Conservation (phyloP, 305 asterid genomes). For the Solanum chacoense region DNA sequence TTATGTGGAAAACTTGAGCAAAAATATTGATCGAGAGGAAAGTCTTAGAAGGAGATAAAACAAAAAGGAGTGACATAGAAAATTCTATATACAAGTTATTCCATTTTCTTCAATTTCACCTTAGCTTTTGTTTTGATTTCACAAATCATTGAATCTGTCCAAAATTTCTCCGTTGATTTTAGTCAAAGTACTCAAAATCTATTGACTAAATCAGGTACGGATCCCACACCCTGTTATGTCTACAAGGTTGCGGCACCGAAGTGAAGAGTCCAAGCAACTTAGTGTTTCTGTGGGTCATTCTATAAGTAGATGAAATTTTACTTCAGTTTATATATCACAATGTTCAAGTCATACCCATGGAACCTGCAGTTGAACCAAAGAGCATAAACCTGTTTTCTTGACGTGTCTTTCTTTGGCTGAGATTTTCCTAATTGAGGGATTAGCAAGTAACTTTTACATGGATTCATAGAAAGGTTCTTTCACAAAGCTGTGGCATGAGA, state of each 20-base stretch:
- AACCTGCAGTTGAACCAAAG: neutral
- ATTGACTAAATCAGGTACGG: neutral
- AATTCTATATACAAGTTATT: neutral
- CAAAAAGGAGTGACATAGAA: neutral
- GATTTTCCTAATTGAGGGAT: neutral
- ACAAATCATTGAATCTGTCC: neutral
- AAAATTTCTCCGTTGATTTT: neutral
- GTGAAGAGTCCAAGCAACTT: neutral
- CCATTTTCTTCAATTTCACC: neutral
- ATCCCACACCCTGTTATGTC: neutral
- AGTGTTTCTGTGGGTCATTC: neutral
- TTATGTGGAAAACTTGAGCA: neutral
- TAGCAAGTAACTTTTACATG: neutral
- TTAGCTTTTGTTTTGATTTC: neutral
- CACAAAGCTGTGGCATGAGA: slow-evolving; percentile 2
- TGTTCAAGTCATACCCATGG: neutral
- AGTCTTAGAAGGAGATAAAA: neutral
- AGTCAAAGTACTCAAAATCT: neutral
- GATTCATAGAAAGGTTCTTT: neutral
- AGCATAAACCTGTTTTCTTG: neutral
- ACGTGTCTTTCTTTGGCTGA: neutral
- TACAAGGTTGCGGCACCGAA: neutral
- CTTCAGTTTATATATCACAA: neutral
- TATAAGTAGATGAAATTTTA: neutral
- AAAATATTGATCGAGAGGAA: neutral